phyloP scores from a whole-genome alignment of 2,329 filamentous ascomycete species.

The Verticillium albo-atrum region DNA sequence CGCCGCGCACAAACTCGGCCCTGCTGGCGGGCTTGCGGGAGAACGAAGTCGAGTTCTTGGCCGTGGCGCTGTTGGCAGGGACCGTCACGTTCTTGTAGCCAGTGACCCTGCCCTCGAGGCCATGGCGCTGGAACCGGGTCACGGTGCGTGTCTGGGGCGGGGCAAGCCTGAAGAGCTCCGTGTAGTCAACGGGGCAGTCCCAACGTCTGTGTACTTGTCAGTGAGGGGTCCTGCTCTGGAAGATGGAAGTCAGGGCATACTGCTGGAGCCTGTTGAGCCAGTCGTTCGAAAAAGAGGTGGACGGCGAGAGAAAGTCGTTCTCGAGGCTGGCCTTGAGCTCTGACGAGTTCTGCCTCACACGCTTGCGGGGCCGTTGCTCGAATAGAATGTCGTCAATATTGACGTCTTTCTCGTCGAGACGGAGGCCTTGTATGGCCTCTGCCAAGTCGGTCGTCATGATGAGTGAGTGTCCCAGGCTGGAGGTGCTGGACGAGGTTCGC shows the following conservation, averaged over 20 bases:
- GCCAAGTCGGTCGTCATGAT: conserved; percentile 10
- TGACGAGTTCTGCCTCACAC: conserved; percentile 48
- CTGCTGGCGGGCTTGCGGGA: conserved; percentile 79
- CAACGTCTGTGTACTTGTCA: conserved; percentile 45
- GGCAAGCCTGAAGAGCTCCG: conserved; percentile 80
- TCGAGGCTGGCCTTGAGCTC: conserved; percentile 69
- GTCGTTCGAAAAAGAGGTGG: conserved; percentile 70
- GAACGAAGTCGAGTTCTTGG: conserved; percentile 91
- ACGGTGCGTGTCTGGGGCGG: conserved; percentile 93
- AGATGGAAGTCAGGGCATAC: conserved; percentile 31
- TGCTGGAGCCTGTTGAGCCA: conserved; percentile 91
- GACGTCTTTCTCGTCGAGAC: conserved; percentile 4
- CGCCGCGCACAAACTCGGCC: conserved; percentile 88
- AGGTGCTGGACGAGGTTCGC: background rate
- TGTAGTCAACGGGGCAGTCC: conserved; percentile 76
- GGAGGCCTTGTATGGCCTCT: conserved; percentile 8
- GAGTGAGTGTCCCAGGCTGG: background rate
- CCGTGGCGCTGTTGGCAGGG: conserved; percentile 81
- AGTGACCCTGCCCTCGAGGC: conserved; percentile 85
- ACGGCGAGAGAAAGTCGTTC: conserved; percentile 72
- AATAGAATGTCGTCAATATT: conserved; percentile 57
- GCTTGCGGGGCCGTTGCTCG: conserved; percentile 34
- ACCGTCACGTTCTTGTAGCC: conserved; percentile 94
- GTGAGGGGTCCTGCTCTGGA: background rate
- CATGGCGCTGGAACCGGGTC: conserved; percentile 85